Percentiles rank a stretch among this genome's conserved stretches.
These are phyloP conservation scores for Termitomyces heimii DNA, from an alignment of 768 basidiomycete species.

Conservation along the genomic window DNA sequence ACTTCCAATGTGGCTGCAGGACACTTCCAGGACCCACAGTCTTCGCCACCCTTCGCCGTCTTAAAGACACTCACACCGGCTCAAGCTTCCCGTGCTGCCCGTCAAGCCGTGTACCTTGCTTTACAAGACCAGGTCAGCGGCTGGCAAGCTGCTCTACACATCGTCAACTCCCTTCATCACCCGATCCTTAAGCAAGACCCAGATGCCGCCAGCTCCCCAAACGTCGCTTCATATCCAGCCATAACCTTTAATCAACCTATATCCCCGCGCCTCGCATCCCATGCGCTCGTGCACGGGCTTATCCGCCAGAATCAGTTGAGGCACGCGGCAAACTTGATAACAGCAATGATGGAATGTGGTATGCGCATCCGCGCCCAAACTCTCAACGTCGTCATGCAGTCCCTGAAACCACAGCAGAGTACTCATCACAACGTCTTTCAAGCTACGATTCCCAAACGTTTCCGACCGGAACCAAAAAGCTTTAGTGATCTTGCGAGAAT, in stretches of 20 bases:
- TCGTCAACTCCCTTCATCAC: slow-evolving; percentile 42
- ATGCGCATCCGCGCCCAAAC: slow-evolving; percentile 45
- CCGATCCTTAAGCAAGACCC: slow-evolving; percentile 24
- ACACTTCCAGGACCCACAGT: neutral
- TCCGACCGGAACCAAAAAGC: slow-evolving; percentile 14
- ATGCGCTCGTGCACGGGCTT: slow-evolving; percentile 60
- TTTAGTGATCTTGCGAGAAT: slow-evolving; percentile 27
- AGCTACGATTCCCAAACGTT: slow-evolving; percentile 6
- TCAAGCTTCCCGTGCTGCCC: slow-evolving; percentile 19
- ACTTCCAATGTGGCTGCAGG: neutral
- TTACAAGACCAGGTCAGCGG: slow-evolving; percentile 29
- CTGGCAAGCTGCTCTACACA: slow-evolving; percentile 44
- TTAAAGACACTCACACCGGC: slow-evolving; percentile 9
- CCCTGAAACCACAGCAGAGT: slow-evolving; percentile 16
- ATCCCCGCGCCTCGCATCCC: slow-evolving; percentile 55
- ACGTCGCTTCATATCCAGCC: slow-evolving; percentile 24
- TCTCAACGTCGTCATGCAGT: slow-evolving; percentile 36
- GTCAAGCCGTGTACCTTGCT: slow-evolving; percentile 43
- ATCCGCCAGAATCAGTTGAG: slow-evolving; percentile 41
- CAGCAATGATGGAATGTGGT: slow-evolving; percentile 48
- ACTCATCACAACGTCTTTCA: slow-evolving; percentile 10
- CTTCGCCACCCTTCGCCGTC: neutral
- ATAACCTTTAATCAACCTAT: slow-evolving; percentile 44
- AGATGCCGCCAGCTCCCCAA: slow-evolving; percentile 12
- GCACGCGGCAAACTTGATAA: slow-evolving; percentile 43